Percentiles rank a stretch among this genome's conserved stretches.
phyloP scores from a whole-genome alignment of 2,329 filamentous ascomycete genomes.

The Colletotrichum lentis region DNA sequence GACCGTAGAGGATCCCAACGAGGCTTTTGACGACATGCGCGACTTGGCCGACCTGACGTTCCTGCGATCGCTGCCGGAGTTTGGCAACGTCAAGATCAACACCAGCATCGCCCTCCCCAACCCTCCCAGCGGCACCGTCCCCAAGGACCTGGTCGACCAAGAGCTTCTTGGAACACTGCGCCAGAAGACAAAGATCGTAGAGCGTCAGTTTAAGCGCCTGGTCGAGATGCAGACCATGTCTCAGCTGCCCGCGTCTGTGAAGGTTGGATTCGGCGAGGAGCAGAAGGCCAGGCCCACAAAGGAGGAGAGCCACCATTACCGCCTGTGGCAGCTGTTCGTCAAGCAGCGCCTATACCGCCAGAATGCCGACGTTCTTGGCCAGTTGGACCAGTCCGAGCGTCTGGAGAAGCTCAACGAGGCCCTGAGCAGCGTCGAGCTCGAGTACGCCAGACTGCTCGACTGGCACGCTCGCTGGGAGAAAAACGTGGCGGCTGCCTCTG shows the following conservation, averaged over 20 bases:
- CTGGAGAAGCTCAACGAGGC: conserved; percentile 77
- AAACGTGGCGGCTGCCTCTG: conserved; percentile 40
- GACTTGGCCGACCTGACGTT: conserved; percentile 76
- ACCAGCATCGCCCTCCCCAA: conserved; percentile 58
- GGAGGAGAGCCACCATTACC: conserved; percentile 68
- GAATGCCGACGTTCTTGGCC: conserved; percentile 74
- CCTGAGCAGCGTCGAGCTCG: conserved; percentile 72
- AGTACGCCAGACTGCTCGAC: conserved; percentile 73
- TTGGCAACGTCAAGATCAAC: conserved; percentile 65
- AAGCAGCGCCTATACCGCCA: conserved; percentile 80
- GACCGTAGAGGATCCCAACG: conserved; percentile 93
- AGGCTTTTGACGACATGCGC: conserved; percentile 81
- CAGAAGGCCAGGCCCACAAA: conserved; percentile 57
- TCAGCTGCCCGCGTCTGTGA: conserved; percentile 63
- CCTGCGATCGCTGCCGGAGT: conserved; percentile 67
- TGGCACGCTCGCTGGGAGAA: conserved; percentile 52
- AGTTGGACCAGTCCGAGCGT: conserved; percentile 73
- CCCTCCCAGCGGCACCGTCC: conserved; percentile 50
- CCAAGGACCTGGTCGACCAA: conserved; percentile 65
- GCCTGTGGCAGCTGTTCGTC: conserved; percentile 76
- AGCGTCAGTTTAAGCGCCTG: conserved; percentile 77
- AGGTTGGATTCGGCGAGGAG: conserved; percentile 58
- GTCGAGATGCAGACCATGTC: conserved; percentile 79
- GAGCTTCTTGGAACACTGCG: conserved; percentile 65
- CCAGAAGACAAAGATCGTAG: conserved; percentile 72